Conservation (phyloP, 352 stramenopile species). For the Pythium apleroticum region DNA sequence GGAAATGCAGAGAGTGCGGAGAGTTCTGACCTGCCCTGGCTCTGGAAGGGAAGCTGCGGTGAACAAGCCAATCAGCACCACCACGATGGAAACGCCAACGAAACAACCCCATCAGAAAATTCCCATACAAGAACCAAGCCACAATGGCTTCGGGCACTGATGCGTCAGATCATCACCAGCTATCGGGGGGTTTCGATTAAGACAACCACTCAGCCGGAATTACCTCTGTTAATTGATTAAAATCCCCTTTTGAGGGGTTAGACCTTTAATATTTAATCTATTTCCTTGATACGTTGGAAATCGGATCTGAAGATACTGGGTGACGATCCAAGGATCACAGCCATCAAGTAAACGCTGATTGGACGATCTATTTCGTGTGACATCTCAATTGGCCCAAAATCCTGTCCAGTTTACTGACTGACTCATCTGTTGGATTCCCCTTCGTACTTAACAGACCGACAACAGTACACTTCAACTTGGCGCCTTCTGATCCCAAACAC, state of each 20-base stretch:
- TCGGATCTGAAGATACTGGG: not conserved
- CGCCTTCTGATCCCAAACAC: not conserved
- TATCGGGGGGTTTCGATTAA: conserved; percentile 2
- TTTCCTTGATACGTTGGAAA: too few species aligned
- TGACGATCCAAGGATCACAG: not conserved
- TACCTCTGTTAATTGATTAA: not conserved
- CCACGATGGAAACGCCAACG: conserved; percentile 2
- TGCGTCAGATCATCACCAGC: not conserved
- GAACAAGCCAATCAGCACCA: not conserved
- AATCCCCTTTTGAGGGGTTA: not conserved
- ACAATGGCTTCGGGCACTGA: not conserved
- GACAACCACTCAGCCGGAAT: not conserved
- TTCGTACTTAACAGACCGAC: not conserved
- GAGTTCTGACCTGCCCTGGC: conserved; percentile 8
- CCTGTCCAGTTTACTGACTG: not conserved
- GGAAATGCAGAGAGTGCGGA: not conserved
- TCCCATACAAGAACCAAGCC: conserved; percentile 7
- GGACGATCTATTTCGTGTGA: not conserved
- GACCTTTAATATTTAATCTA: not conserved
- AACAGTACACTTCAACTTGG: conserved; percentile 24
- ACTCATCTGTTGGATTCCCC: too few species aligned
- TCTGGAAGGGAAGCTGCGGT: not conserved
- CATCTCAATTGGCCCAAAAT: not conserved
- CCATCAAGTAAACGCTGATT: not conserved
- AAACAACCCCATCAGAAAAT: conserved; percentile 11